Percentiles rank a stretch among this genome's conserved stretches.
phyloP scores from a whole-genome alignment of 169 alveolate genomes.

The Cryptosporidium xiaoi region DNA sequence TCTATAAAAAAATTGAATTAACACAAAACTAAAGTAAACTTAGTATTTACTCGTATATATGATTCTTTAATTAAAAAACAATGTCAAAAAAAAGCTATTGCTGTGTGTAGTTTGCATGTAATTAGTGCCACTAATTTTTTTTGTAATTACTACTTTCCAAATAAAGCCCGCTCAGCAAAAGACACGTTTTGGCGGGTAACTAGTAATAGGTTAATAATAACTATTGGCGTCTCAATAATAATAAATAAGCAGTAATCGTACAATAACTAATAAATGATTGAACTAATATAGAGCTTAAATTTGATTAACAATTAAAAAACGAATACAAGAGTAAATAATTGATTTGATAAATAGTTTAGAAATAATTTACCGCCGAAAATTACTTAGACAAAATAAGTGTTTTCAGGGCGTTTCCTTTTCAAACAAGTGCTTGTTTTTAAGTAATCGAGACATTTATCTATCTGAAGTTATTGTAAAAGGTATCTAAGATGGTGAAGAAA shows the following conservation, averaged over 20 bases:
- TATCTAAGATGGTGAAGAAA: constrained; percentile 87
- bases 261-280: background rate
- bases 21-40: no score
- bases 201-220: background rate
- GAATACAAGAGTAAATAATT: no score
- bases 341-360: no score
- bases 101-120: constrained; percentile 39
- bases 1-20: no score
- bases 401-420: no score
- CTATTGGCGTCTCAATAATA: background rate
- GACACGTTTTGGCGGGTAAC: constrained; percentile 49
- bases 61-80: no score
- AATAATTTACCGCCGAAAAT: no score
- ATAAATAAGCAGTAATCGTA: background rate
- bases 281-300: no score
- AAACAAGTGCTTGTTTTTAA: no score
- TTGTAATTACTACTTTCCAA: constrained; percentile 37
- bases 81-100: background rate
- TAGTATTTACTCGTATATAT: no score
- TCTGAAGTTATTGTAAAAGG: background rate
- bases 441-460: background rate
- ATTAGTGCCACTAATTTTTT: constrained; percentile 18
- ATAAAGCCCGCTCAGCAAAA: constrained; percentile 56
- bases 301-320: no score
- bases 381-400: no score